phyloP scores from a whole-genome alignment of 108 stramenopile genomes.

The Seminavis robusta region DNA sequence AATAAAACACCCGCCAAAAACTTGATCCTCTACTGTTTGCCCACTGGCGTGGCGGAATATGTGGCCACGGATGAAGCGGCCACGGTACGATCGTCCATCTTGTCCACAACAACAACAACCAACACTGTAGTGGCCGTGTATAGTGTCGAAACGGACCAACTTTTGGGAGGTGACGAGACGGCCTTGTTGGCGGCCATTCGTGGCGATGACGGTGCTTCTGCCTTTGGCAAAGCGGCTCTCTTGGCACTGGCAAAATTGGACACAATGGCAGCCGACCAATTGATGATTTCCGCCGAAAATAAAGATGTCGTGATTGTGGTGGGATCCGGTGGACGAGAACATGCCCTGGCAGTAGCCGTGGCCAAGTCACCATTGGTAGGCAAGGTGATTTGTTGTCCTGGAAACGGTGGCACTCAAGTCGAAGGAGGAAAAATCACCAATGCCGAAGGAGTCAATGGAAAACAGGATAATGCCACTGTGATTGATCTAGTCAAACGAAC shows the following conservation, averaged over 20 bases:
- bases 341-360: conserved; percentile 80
- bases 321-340: conserved; percentile 85
- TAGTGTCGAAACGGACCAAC: conserved; percentile 31
- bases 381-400: conserved; percentile 73
- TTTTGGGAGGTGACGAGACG: conserved; percentile 36
- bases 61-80: conserved; percentile 52
- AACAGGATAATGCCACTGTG: conserved; percentile 69
- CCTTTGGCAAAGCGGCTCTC: conserved; percentile 37
- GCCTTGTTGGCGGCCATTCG: neutral
- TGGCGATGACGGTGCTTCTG: conserved; percentile 14
- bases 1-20: conserved; percentile 5
- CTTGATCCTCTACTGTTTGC: conserved; percentile 71
- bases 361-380: conserved; percentile 74
- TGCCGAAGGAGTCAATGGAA: conserved; percentile 35
- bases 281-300: conserved; percentile 14
- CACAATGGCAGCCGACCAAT: conserved; percentile 27
- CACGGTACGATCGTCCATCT: conserved; percentile 56
- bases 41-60: conserved; percentile 69
- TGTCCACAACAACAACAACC: conserved; percentile 9
- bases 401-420: conserved; percentile 83
- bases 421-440: conserved; percentile 76
- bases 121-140: conserved; percentile 54
- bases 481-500: conserved; percentile 54
- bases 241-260: conserved; percentile 50
- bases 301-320: conserved; percentile 78